Evolutionary conservation across 257 asterid species (phyloP).

Genomic region (Penstemon barbatus): DNA sequence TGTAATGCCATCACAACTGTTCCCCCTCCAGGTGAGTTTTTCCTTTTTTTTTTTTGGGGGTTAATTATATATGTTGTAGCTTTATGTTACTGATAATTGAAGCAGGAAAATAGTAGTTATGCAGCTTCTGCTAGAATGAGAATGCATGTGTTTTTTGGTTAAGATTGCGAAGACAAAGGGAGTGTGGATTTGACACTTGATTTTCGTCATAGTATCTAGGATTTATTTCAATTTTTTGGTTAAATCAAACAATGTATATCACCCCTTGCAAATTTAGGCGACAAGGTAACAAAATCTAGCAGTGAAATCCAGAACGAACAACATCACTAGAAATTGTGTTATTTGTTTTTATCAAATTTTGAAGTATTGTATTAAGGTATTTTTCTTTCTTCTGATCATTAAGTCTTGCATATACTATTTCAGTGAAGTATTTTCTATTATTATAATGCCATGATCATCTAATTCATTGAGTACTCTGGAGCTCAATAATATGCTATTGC

Average conservation of each 20-base stretch:
- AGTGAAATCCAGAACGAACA: no score
- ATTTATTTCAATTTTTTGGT: no score
- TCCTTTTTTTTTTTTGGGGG: background rate
- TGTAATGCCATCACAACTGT: conserved; percentile 72
- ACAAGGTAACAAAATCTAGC: no score
- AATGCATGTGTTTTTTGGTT: background rate
- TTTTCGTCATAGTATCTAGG: background rate
- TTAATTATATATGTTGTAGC: background rate
- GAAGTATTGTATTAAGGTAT: background rate
- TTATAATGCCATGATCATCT: background rate
- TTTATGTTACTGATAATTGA: background rate
- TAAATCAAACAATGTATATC: no score
- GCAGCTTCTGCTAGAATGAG: background rate
- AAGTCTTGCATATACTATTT: background rate
- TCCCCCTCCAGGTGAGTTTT: conserved; percentile 69
- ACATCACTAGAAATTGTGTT: no score
- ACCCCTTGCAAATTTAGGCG: no score
- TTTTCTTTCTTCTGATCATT: background rate
- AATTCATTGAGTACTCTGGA: background rate
- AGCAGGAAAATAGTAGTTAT: conserved; percentile 4
- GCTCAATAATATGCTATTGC: background rate
- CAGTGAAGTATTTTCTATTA: background rate
- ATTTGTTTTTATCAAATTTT: background rate
- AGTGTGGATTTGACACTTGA: background rate
- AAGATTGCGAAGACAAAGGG: background rate